Evolutionary conservation across 169 alveolate genomes (phyloP).

Genomic region (Plasmodium blacklocki): DNA sequence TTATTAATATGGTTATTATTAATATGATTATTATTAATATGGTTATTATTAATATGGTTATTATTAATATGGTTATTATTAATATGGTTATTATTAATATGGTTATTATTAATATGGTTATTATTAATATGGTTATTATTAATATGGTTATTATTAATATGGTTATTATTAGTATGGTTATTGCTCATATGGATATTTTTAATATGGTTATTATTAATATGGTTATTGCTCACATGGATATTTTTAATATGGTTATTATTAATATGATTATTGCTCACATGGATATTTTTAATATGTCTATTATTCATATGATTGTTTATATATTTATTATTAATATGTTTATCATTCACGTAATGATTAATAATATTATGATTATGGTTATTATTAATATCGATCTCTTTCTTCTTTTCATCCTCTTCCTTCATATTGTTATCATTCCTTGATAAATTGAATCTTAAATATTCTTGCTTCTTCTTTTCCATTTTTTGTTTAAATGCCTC

Average conservation of each 20-base stretch:
- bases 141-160: neutral
- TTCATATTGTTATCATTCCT: constrained; percentile 22
- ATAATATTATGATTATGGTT: neutral
- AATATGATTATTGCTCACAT: neutral
- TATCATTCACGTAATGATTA: neutral
- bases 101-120: neutral
- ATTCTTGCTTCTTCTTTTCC: constrained; percentile 52
- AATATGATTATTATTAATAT: neutral
- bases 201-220: neutral
- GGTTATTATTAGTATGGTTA: neutral
- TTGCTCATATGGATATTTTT: neutral
- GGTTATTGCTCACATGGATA: neutral
- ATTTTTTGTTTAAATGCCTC: constrained; percentile 56
- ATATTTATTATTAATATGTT: neutral
- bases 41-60: neutral
- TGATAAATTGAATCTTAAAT: constrained; percentile 39
- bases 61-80: neutral
- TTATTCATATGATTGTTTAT: neutral
- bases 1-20: neutral
- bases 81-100: neutral
- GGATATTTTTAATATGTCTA: neutral
- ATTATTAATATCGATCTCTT: neutral
- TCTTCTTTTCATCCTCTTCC: constrained; percentile 11
- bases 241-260: neutral
- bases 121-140: neutral